Evolutionary conservation across 2,329 filamentous ascomycete genomes (phyloP), one percentile per base, ranked within the genome.

Genomic region (Fusarium goolgardi): DNA sequence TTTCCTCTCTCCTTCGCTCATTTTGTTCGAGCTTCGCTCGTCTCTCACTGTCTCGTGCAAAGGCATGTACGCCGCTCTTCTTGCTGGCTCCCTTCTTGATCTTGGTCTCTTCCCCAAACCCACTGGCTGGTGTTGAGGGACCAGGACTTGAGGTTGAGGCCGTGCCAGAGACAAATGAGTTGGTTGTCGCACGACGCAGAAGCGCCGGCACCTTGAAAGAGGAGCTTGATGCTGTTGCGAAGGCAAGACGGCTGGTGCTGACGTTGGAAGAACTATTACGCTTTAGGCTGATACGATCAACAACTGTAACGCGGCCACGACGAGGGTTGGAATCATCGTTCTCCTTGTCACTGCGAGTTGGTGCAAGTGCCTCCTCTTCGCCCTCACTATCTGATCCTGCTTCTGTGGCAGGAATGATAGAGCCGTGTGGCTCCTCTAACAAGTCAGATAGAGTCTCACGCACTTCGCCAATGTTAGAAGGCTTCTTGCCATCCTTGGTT

Each of bases 391-490:
- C 78, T 25, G 77, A 78, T 13, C 71, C 77, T 32, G 60, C 71
- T 44, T 77, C 76, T 4, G 78, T 79, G 16, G 83, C 84, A 5
- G 70, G 83, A 76, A 87, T 81, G 67, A 86, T 71, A 18, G 86
- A 84, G 58, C 77, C 73, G 71, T 80, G 71, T 18, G 87, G 85
- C 43, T 91, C 88, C 25, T 97, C 94, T 18, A 97, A 89, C 12
- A 97, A 85, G 77, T 91, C 92, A 6, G 92, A 96, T 9, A 97
- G 82, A 0, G 92, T 93, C 76, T 95, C 88, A 58, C 93, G 89
- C 65, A 97, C 91, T 74, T 97, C 93, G 29, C 89, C 88, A 12
- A 97, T 82, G 20, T 90, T 91, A 7, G 90, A 84, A 0, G 94
- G 93, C 72, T 90, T 93, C 77, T 86, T 88, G 53, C 82, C 84